phyloP scores from a whole-genome alignment of 768 basidiomycete species.

The Tephrocybe sp. region DNA sequence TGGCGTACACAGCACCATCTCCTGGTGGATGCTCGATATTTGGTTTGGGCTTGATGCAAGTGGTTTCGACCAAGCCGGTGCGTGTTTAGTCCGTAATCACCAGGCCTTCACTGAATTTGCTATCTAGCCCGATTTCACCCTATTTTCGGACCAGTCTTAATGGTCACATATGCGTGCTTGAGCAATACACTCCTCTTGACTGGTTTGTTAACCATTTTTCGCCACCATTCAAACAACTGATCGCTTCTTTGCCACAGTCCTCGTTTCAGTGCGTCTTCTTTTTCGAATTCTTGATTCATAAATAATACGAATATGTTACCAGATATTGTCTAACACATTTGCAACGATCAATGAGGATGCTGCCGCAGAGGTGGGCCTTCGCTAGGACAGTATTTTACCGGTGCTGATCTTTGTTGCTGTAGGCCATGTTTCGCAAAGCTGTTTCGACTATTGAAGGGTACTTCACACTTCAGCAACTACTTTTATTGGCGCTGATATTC shows the following conservation, averaged over 20 bases:
- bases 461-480: not conserved
- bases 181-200: conserved; percentile 93
- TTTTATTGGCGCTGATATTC: conserved; percentile 19
- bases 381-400: too few relatives aligned
- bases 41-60: conserved; percentile 95
- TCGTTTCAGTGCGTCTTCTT: conserved; percentile 64
- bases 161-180: conserved; percentile 88
- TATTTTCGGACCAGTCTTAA: conserved; percentile 86
- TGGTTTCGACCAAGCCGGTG: conserved; percentile 83
- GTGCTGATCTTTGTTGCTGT: conserved; percentile 8
- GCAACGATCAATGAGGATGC: conserved; percentile 93
- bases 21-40: conserved; percentile 94
- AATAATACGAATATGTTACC: not conserved
- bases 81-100: conserved; percentile 26
- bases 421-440: conserved; percentile 95
- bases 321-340: conserved; percentile 97
- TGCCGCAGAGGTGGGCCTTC: conserved; percentile 69
- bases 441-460: conserved; percentile 95
- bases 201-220: conserved; percentile 37
- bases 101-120: not conserved
- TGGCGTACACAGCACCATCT: conserved; percentile 42
- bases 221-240: not conserved
- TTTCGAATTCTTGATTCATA: not conserved
- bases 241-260: conserved; percentile 41
- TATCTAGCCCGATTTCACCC: conserved; percentile 73